Percentiles rank a stretch among this genome's conserved stretches.
Conservation (phyloP, 177 flowering plant genomes). For the Vitis hybrid region DNA sequence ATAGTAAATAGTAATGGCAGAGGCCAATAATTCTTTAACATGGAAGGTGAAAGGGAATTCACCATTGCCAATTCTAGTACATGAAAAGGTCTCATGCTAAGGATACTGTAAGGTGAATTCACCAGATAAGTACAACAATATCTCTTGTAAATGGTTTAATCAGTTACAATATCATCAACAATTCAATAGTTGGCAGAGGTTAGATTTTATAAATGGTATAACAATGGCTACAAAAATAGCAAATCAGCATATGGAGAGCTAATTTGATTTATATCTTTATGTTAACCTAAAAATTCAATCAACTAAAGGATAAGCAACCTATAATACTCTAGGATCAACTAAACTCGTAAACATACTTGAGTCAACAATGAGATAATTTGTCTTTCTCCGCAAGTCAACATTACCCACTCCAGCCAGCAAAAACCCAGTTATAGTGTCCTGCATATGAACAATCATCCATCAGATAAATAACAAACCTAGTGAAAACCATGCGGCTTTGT, state of each 20-base stretch:
- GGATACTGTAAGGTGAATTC: no score
- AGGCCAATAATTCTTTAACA: no score
- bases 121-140: no score
- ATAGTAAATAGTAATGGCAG: no score
- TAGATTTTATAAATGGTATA: background rate
- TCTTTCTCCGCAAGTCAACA: slow-evolving; percentile 92
- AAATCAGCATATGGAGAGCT: background rate
- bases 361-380: slow-evolving; percentile 94
- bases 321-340: background rate
- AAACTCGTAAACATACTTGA: slow-evolving; percentile 60
- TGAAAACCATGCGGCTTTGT: background rate
- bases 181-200: background rate
- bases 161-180: background rate
- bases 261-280: no score
- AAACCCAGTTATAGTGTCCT: slow-evolving; percentile 95
- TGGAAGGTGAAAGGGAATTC: no score
- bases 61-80: no score
- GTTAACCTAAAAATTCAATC: background rate
- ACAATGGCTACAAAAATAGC: background rate
- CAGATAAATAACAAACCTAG: background rate
- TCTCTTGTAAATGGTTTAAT: no score
- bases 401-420: slow-evolving; percentile 97
- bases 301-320: background rate
- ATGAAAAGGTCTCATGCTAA: no score
- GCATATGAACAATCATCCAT: slow-evolving; percentile 10